phyloP scores from a whole-genome alignment of 1,284 basidiomycete species.

The Cryptococcus sp. region DNA sequence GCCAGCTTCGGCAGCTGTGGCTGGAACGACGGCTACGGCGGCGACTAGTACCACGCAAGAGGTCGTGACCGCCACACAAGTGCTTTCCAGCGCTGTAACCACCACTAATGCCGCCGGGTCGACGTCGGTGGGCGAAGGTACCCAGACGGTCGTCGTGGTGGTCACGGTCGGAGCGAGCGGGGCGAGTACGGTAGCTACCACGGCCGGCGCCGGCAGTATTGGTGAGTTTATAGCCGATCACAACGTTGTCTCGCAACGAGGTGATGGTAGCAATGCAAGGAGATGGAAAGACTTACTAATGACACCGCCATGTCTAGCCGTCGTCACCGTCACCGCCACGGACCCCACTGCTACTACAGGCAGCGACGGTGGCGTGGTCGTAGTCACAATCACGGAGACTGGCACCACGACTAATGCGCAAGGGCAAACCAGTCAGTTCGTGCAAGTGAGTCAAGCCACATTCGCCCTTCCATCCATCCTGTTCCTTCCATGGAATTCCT shows the following conservation, averaged over 20 bases:
- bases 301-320: constrained; percentile 1
- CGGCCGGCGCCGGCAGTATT: constrained; percentile 2
- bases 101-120: constrained; percentile 14
- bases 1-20: neutral
- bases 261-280: neutral
- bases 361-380: constrained; percentile 21
- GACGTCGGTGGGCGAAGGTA: constrained; percentile 9
- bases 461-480: neutral
- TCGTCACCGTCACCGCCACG: constrained; percentile 27
- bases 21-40: constrained; percentile 4
- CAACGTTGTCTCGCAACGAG: too few relatives aligned
- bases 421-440: constrained; percentile 5
- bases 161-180: constrained; percentile 18
- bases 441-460: constrained; percentile 9
- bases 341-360: constrained; percentile 21
- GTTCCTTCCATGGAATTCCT: neutral
- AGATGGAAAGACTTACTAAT: neutral
- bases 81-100: constrained; percentile 12
- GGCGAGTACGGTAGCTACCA: constrained; percentile 6
- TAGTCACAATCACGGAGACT: constrained; percentile 23
- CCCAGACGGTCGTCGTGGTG: constrained; percentile 20
- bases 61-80: constrained; percentile 19
- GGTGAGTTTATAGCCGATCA: constrained; percentile 1
- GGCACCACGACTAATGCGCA: constrained; percentile 11
- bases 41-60: constrained; percentile 6